Conservation (phyloP, 352 stramenopile genomes). For the Blastocystis sp. region DNA sequence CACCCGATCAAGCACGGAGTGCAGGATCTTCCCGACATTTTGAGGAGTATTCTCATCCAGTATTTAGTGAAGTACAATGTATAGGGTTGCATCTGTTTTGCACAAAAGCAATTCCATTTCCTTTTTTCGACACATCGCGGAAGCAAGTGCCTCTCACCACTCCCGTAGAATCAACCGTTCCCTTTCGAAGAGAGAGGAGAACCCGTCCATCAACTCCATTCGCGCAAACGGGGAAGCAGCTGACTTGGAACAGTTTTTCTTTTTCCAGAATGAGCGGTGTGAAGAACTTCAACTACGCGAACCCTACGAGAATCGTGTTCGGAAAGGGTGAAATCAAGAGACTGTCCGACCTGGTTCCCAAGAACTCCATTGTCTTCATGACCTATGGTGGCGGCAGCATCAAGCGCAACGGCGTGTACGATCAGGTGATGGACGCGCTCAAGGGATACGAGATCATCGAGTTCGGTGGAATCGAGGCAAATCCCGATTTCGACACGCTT, state of each 20-base stretch:
- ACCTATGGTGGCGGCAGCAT: constrained; percentile 58
- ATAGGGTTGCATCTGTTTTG: background rate
- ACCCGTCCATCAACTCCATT: constrained; percentile 91
- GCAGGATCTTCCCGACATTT: constrained; percentile 20
- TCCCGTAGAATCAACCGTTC: constrained; percentile 79
- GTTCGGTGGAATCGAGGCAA: constrained; percentile 64
- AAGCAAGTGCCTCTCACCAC: background rate
- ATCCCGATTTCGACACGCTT: constrained; percentile 68
- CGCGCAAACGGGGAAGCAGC: constrained; percentile 80
- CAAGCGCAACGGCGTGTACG: constrained; percentile 68
- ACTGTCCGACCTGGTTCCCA: constrained; percentile 12
- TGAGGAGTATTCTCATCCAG: constrained; percentile 30
- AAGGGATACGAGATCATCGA: constrained; percentile 66
- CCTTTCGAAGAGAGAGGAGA: constrained; percentile 87
- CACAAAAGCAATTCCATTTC: background rate
- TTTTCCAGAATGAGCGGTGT: background rate
- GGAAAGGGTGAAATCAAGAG: constrained; percentile 49
- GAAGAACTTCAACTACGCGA: constrained; percentile 58
- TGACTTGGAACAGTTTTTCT: constrained; percentile 73
- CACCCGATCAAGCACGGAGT: constrained; percentile 20
- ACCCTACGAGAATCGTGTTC: constrained; percentile 62
- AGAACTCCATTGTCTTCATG: constrained; percentile 38
- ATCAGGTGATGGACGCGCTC: constrained; percentile 65
- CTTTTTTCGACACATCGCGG: background rate
- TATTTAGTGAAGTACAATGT: constrained; percentile 50